phyloP scores from a whole-genome alignment of 768 basidiomycete species.

The Tylopilus cervinicoccineus region DNA sequence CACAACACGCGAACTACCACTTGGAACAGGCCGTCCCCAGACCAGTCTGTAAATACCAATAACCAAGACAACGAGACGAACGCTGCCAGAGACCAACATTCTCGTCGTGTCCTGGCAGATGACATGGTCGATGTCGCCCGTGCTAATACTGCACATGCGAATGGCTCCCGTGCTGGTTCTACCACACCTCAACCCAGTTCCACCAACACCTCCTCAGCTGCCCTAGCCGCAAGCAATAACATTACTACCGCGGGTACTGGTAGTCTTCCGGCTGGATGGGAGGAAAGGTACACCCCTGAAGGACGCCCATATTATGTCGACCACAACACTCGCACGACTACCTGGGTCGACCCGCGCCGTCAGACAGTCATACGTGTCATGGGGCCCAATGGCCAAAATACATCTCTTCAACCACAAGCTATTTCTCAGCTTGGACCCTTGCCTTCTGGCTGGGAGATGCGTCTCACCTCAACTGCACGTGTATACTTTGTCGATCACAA shows the following conservation, averaged over 20 bases:
- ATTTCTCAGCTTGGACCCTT: conserved; percentile 96
- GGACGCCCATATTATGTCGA: conserved; percentile 99
- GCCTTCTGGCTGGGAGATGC: conserved; percentile 99
- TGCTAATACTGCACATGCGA: conserved; percentile 35
- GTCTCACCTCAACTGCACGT: conserved; percentile 93
- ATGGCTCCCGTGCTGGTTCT: conserved; percentile 39
- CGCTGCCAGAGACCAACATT: conserved; percentile 83
- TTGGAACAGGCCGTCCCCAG: conserved; percentile 89
- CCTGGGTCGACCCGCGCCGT: conserved; percentile 99
- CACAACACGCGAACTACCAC: conserved; percentile 97
- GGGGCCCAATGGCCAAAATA: conserved; percentile 87
- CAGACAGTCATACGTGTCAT: conserved; percentile 97
- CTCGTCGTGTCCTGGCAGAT: conserved; percentile 77
- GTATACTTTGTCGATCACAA: conserved; percentile 99
- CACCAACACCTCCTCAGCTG: conserved; percentile 36
- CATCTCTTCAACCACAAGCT: conserved; percentile 88
- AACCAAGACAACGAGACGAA: conserved; percentile 76
- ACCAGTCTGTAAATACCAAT: conserved; percentile 65
- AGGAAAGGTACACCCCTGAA: conserved; percentile 97
- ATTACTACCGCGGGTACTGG: conserved; percentile 75
- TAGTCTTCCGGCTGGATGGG: conserved; percentile 94
- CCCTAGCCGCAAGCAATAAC: conserved; percentile 49
- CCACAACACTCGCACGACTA: conserved; percentile 98
- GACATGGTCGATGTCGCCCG: conserved; percentile 77
- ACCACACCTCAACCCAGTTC: conserved; percentile 28